Percentiles rank a stretch among this genome's conserved stretches.
Evolutionary conservation across 495 filamentous ascomycete species (phyloP).

Genomic region (Neurospora hispaniola): DNA sequence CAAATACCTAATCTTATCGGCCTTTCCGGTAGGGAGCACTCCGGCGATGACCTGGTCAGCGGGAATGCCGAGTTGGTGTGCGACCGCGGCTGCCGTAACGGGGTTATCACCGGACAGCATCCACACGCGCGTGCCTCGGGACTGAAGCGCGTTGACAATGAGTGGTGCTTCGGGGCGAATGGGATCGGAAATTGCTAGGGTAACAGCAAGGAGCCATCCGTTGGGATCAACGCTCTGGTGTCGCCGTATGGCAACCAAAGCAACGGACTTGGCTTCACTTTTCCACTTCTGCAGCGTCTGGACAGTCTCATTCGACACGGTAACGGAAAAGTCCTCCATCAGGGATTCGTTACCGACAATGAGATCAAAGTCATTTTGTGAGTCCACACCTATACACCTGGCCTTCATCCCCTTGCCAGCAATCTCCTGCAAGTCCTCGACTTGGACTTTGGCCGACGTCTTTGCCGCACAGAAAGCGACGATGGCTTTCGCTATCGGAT

Average conservation of each 20-base stretch:
- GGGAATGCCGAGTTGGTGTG: slow-evolving; percentile 63
- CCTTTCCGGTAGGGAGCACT: slow-evolving; percentile 78
- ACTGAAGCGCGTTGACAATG: slow-evolving; percentile 58
- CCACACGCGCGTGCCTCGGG: slow-evolving; percentile 61
- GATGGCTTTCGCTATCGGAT: slow-evolving; percentile 82
- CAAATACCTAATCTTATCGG: slow-evolving; percentile 68
- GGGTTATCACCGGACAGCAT: slow-evolving; percentile 88
- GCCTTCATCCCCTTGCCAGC: slow-evolving; percentile 77
- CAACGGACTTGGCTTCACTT: slow-evolving; percentile 59
- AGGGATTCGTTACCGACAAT: slow-evolving; percentile 79
- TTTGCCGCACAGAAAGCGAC: slow-evolving; percentile 47
- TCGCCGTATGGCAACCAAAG: slow-evolving; percentile 47
- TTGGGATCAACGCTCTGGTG: not conserved
- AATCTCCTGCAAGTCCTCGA: slow-evolving; percentile 56
- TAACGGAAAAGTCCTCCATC: slow-evolving; percentile 39
- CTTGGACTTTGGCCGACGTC: slow-evolving; percentile 17
- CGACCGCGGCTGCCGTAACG: slow-evolving; percentile 66
- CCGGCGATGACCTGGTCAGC: slow-evolving; percentile 71
- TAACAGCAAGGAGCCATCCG: slow-evolving; percentile 34
- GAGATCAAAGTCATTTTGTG: slow-evolving; percentile 43
- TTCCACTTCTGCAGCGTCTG: slow-evolving; percentile 55
- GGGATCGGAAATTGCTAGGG: slow-evolving; percentile 57
- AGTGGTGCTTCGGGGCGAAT: slow-evolving; percentile 63
- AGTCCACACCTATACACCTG: slow-evolving; percentile 38
- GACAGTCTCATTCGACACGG: slow-evolving; percentile 21